Percentiles rank a stretch among this genome's conserved stretches.
Evolutionary conservation across 345 rosid genomes (phyloP).

Genomic region (Sapria himalayana): DNA sequence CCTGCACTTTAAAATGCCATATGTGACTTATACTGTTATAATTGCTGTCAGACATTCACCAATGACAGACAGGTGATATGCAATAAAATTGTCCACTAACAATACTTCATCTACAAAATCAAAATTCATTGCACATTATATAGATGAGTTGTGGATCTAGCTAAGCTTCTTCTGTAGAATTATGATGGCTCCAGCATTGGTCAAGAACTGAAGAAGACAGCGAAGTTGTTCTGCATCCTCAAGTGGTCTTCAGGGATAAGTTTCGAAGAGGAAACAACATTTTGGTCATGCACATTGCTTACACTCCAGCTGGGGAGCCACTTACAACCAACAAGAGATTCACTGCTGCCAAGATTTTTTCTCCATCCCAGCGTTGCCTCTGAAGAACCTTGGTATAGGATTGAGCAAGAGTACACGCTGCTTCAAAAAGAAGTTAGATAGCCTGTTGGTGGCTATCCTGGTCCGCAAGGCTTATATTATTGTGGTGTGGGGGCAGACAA

Average conservation of each 20-base stretch:
- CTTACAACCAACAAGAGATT: slow-evolving; percentile 70
- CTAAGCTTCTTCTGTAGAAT: too few species aligned
- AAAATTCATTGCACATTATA: too few species aligned
- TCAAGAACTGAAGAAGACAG: slow-evolving; percentile 87
- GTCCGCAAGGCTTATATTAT: slow-evolving; percentile 98
- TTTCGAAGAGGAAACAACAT: slow-evolving; percentile 78
- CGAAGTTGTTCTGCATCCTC: too few species aligned
- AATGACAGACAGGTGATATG: too few species aligned
- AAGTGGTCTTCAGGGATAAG: too few species aligned
- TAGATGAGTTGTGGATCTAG: too few species aligned
- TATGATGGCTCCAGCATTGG: slow-evolving; percentile 87
- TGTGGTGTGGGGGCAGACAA: slow-evolving; percentile 75
- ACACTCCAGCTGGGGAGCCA: slow-evolving; percentile 87
- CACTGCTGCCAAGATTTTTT: slow-evolving; percentile 61
- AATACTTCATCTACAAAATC: too few species aligned
- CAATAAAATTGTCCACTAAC: too few species aligned
- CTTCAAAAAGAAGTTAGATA: slow-evolving; percentile 66
- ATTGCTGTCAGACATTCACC: too few species aligned
- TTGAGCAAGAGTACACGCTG: slow-evolving; percentile 85
- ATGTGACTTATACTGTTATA: too few species aligned
- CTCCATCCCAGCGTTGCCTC: slow-evolving; percentile 42
- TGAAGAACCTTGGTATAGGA: slow-evolving; percentile 52
- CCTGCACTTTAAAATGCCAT: too few species aligned
- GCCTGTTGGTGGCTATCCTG: slow-evolving; percentile 87
- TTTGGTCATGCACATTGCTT: slow-evolving; percentile 89